Evolutionary conservation across 2,329 filamentous ascomycete species (phyloP).

Genomic region (Rhynchosporium graminicola): DNA sequence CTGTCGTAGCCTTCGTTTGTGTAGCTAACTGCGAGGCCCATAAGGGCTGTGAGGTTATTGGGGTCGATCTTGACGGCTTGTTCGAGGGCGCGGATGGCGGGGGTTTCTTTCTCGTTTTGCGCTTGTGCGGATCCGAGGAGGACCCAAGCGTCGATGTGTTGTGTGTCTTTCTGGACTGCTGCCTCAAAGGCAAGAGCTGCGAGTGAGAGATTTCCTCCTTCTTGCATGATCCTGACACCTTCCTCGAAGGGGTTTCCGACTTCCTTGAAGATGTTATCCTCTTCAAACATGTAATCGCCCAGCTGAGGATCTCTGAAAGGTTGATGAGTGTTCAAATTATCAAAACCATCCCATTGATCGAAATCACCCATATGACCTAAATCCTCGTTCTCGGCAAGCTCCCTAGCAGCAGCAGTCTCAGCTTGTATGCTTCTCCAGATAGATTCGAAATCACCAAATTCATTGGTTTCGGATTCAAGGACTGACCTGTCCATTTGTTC

Average conservation of each 20-base stretch:
- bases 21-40: constrained; percentile 95
- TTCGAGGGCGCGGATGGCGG: constrained; percentile 90
- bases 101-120: constrained; percentile 97
- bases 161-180: constrained; percentile 84
- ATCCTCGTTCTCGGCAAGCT: constrained; percentile 68
- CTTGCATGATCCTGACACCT: constrained; percentile 87
- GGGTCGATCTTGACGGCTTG: constrained; percentile 87
- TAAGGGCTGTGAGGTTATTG: constrained; percentile 82
- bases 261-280: constrained; percentile 85
- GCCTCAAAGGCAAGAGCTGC: constrained; percentile 95
- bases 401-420: constrained; percentile 68
- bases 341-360: constrained; percentile 78
- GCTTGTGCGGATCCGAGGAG: constrained; percentile 89
- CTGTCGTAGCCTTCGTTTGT: constrained; percentile 99
- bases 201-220: constrained; percentile 90
- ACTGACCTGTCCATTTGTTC: constrained; percentile 87
- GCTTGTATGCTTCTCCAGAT: constrained; percentile 83
- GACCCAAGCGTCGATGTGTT: constrained; percentile 91
- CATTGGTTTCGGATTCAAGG: constrained; percentile 69
- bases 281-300: constrained; percentile 92
- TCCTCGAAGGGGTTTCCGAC: constrained; percentile 87
- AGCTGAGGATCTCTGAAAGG: constrained; percentile 72
- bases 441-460: constrained; percentile 85
- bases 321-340: constrained; percentile 65
- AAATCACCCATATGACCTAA: constrained; percentile 69